These are phyloP conservation scores for Starmerella bombi DNA, from an alignment of 805 yeast genomes.

Conservation along the genomic window DNA sequence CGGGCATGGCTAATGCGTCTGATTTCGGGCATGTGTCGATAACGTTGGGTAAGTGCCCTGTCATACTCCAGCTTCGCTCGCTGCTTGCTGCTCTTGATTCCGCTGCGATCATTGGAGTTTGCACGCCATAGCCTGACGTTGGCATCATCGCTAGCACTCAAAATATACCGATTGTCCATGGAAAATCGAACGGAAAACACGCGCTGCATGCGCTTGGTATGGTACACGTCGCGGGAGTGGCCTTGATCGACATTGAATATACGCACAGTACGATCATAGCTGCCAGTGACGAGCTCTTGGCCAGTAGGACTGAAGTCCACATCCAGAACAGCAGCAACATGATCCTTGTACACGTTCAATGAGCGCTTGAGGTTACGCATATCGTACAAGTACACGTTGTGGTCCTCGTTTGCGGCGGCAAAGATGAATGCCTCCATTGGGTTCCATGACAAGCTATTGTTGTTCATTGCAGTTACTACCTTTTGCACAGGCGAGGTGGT, in stretches of 20 bases:
- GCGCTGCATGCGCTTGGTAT: constrained; percentile 95
- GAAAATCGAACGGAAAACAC: constrained; percentile 73
- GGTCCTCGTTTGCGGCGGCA: constrained; percentile 88
- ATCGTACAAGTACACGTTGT: constrained; percentile 87
- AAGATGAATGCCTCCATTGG: constrained; percentile 95
- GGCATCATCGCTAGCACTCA: constrained; percentile 92
- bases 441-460: constrained; percentile 85
- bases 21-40: constrained; percentile 92
- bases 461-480: constrained; percentile 65
- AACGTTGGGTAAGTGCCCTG: constrained; percentile 80
- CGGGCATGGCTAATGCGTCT: constrained; percentile 81
- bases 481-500: constrained; percentile 88
- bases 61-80: constrained; percentile 80
- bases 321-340: constrained; percentile 89
- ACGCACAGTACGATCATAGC: constrained; percentile 86
- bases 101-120: constrained; percentile 69
- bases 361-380: constrained; percentile 84
- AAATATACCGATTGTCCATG: constrained; percentile 76
- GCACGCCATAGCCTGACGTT: constrained; percentile 91
- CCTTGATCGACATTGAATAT: constrained; percentile 66
- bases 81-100: constrained; percentile 66
- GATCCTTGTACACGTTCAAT: constrained; percentile 79
- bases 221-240: constrained; percentile 89
- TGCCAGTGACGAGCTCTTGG: constrained; percentile 86
- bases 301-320: constrained; percentile 96